These are phyloP conservation scores for Ganoderma lingzhi DNA, from an alignment of 1,284 basidiomycete species.

Conservation along the genomic window DNA sequence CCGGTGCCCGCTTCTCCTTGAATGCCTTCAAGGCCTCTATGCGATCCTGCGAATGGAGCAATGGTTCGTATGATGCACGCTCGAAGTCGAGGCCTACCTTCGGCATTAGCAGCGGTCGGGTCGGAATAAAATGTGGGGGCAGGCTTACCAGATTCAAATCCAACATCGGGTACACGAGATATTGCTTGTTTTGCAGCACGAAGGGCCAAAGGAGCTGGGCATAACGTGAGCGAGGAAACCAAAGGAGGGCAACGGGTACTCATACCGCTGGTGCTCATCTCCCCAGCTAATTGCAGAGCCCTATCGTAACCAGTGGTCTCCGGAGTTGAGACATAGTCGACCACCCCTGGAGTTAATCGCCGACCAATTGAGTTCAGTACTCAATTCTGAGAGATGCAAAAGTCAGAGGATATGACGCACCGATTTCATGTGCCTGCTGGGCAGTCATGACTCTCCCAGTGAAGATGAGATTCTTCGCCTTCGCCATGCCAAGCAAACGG, in stretches of 20 bases:
- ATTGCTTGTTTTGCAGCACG: conserved; percentile 91
- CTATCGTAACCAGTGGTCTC: conserved; percentile 69
- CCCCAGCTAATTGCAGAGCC: conserved; percentile 68
- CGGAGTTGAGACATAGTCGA: conserved; percentile 78
- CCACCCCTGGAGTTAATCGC: conserved; percentile 60
- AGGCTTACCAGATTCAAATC: conserved; percentile 74
- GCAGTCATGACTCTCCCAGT: conserved; percentile 75
- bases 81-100: conserved; percentile 85
- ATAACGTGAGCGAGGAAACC: conserved; percentile 5
- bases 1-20: conserved; percentile 85
- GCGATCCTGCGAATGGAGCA: conserved; percentile 84
- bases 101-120: background rate
- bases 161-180: conserved; percentile 79
- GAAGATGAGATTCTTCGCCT: conserved; percentile 90
- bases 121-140: background rate
- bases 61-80: conserved; percentile 83
- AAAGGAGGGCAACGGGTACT: conserved; percentile 6
- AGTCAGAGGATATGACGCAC: conserved; percentile 50
- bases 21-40: conserved; percentile 90
- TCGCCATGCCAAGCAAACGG: conserved; percentile 81
- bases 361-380: background rate
- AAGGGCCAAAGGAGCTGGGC: conserved; percentile 85
- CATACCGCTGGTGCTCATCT: conserved; percentile 77
- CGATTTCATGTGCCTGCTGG: conserved; percentile 77
- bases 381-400: background rate